Percentiles rank a stretch among this genome's conserved stretches.
Conservation (phyloP, 257 asterid genomes). For the Solanum chmielewskii region DNA sequence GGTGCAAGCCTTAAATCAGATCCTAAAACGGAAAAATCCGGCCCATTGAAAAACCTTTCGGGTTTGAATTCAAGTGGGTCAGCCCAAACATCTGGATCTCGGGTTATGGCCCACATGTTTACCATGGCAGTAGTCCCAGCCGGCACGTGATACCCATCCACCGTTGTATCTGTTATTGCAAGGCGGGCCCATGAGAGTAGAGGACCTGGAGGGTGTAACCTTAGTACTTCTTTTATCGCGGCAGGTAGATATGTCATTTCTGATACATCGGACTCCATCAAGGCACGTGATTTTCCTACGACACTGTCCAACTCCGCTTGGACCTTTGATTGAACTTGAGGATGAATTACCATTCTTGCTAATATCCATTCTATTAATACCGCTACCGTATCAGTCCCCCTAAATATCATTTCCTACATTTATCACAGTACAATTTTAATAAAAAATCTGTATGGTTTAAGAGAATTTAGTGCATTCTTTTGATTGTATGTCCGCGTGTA, state of each 20-base stretch:
- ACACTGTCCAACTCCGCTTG: constrained; percentile 58
- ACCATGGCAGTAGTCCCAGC: constrained; percentile 74
- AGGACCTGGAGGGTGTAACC: constrained; percentile 91
- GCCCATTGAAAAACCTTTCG: constrained; percentile 30
- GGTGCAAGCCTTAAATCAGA: constrained; percentile 72
- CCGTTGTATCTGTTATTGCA: constrained; percentile 37
- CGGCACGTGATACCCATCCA: constrained; percentile 64
- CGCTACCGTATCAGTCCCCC: constrained; percentile 87
- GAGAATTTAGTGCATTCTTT: not conserved
- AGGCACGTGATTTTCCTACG: constrained; percentile 40
- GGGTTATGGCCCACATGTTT: constrained; percentile 86
- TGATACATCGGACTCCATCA: constrained; percentile 43
- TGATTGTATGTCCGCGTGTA: not conserved
- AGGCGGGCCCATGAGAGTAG: constrained; percentile 88
- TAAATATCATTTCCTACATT: constrained; percentile 74
- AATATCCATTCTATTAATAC: constrained; percentile 71
- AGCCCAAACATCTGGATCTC: constrained; percentile 55
- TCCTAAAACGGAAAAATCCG: constrained; percentile 35
- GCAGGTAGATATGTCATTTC: constrained; percentile 49
- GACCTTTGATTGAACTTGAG: constrained; percentile 44
- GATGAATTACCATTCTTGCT: constrained; percentile 64
- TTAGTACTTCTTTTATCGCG: constrained; percentile 59
- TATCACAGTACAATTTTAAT: not conserved
- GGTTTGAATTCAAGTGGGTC: constrained; percentile 53
- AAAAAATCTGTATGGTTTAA: not conserved